Evolutionary conservation across 306 rosid genomes (phyloP).

Genomic region (Vigna radiata): DNA sequence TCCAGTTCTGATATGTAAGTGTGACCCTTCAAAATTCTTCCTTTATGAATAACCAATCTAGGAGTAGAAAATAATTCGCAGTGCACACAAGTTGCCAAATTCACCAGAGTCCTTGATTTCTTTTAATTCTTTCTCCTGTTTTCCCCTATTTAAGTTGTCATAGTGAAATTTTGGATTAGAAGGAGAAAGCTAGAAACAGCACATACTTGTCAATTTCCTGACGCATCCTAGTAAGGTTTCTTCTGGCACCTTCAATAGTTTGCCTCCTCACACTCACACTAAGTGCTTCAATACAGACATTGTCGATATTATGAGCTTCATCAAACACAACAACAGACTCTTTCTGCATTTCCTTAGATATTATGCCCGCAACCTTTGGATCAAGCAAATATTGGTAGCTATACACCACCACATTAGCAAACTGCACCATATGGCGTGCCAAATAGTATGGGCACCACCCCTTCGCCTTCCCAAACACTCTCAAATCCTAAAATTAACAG

Average conservation of each 20-base stretch:
- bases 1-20: slow-evolving; percentile 12
- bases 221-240: slow-evolving; percentile 83
- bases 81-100: neutral
- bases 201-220: slow-evolving; percentile 91
- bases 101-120: slow-evolving; percentile 6
- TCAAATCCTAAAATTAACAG: slow-evolving; percentile 65
- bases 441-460: slow-evolving; percentile 97
- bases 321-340: slow-evolving; percentile 96
- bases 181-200: slow-evolving; percentile 38
- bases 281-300: slow-evolving; percentile 96
- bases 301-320: slow-evolving; percentile 95
- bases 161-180: neutral
- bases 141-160: slow-evolving; percentile 8
- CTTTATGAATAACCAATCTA: slow-evolving; percentile 17
- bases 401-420: slow-evolving; percentile 89
- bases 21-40: slow-evolving; percentile 8
- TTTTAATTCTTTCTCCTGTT: neutral
- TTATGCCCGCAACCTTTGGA: slow-evolving; percentile 90
- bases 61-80: neutral
- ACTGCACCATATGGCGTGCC: slow-evolving; percentile 96
- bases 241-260: slow-evolving; percentile 92
- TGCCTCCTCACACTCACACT: slow-evolving; percentile 98
- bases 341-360: slow-evolving; percentile 95
- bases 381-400: slow-evolving; percentile 97
- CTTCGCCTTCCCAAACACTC: slow-evolving; percentile 76